Percentiles rank a stretch among this genome's conserved stretches.
phyloP scores from a whole-genome alignment of 2,329 filamentous ascomycete species.

The Lecanosticta acicola region DNA sequence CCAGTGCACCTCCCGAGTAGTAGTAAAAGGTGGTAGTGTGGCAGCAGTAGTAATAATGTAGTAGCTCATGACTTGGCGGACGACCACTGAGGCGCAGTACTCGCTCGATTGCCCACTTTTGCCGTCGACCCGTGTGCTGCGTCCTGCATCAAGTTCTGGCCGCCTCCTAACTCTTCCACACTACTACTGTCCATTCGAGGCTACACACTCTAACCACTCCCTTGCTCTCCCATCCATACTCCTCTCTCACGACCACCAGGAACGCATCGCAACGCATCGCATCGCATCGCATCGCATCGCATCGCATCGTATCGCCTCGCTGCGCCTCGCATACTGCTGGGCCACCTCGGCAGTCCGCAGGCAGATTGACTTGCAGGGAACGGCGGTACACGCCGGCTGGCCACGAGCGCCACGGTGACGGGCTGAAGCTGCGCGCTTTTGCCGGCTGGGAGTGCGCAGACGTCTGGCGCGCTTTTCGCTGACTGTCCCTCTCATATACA shows the following conservation, averaged over 20 bases:
- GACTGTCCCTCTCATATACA: background rate
- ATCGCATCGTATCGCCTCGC: background rate
- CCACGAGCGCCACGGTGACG: constrained; percentile 1
- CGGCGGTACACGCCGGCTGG: background rate
- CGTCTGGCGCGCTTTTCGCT: background rate
- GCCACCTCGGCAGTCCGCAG: background rate
- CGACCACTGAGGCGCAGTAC: background rate
- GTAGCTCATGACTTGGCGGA: background rate
- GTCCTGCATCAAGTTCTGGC: too few relatives aligned
- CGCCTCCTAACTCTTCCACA: too few relatives aligned
- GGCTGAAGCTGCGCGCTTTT: background rate
- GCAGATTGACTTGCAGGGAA: background rate
- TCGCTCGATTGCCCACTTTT: background rate
- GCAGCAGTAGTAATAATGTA: too few relatives aligned
- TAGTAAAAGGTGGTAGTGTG: too few relatives aligned
- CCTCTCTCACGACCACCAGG: too few relatives aligned
- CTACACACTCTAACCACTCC: background rate
- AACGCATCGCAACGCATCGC: too few relatives aligned
- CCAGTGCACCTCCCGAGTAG: too few relatives aligned
- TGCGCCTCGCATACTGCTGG: background rate
- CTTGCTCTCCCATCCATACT: background rate
- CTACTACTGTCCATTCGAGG: too few relatives aligned
- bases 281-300: too few relatives aligned
- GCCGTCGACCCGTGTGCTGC: too few relatives aligned
- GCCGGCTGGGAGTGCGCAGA: background rate